Conservation (phyloP, 805 yeast species). For the Ogataea henricii region DNA sequence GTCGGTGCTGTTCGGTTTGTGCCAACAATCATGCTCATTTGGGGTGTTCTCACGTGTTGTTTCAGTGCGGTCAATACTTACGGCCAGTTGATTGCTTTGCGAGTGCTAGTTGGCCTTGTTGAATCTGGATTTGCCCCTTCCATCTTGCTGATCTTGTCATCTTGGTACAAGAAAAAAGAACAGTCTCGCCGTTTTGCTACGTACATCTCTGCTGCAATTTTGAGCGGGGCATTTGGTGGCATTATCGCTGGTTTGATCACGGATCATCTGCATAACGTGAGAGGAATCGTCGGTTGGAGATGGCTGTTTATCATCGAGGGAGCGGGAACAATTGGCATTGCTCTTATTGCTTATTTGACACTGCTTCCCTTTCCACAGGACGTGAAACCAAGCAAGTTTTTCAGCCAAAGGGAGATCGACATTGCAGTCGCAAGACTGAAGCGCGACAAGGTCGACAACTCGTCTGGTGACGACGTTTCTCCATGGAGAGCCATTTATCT, state of each 20-base stretch:
- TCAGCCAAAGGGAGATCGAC: slow-evolving; percentile 13
- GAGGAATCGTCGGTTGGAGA: slow-evolving; percentile 51
- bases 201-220: slow-evolving; percentile 42
- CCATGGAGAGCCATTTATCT: slow-evolving; percentile 16
- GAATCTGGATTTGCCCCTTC: slow-evolving; percentile 49
- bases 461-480: slow-evolving; percentile 11
- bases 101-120: slow-evolving; percentile 42
- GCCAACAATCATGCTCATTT: slow-evolving; percentile 35
- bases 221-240: slow-evolving; percentile 40
- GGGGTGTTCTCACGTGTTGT: slow-evolving; percentile 42
- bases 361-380: slow-evolving; percentile 25
- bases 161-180: slow-evolving; percentile 41
- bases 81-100: slow-evolving; percentile 27
- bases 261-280: slow-evolving; percentile 43
- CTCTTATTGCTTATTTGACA: slow-evolving; percentile 18
- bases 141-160: slow-evolving; percentile 38
- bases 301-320: slow-evolving; percentile 58
- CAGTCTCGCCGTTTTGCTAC: slow-evolving; percentile 24
- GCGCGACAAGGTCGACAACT: slow-evolving; percentile 14
- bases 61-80: slow-evolving; percentile 36
- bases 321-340: slow-evolving; percentile 40
- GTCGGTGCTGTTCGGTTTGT: slow-evolving; percentile 42
- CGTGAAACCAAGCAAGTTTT: slow-evolving; percentile 15
- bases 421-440: slow-evolving; percentile 11
- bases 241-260: slow-evolving; percentile 46